Base-by-base conservation (phyloP, 129 eudicot species). In the Arctium minus region DNA sequence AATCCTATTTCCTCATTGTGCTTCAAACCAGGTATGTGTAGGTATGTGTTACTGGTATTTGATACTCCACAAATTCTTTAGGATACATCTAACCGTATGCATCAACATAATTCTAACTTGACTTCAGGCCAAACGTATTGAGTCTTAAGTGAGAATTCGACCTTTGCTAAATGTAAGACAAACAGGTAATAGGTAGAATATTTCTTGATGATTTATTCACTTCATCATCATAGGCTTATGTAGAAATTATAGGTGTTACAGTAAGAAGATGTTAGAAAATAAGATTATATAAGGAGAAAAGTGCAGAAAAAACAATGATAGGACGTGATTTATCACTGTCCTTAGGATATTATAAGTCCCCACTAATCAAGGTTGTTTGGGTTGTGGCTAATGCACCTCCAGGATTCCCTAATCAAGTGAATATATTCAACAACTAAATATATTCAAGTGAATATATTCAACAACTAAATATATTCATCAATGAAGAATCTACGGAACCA, bases 1-100 rank as follows among this genome's bases (percentile, higher is more conserved):
- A 83, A 88, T 82, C 94, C 98, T 50, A 81, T 96, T 70, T 79
- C 98, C 68, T 96, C 99, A 5, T 82, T 96, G 62, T 96, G 98
- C 86, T 96, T 88, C 76, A 93, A 90, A 75, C 84, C 90, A 79
- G 99, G 99, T 93, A 68, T n/a, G 88, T 73, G 70, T 29, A 79
- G 99, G 99, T 93, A 68, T n/a, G 88, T 73, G 70, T 29, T 72
- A 13, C 22, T 80, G 17, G 39, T 46, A 38, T 73, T 73, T 10
- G 5, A 38, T 73, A 39, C 56, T 62, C 12, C 70, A 62, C 8
- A 17, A n/a, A 62, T 62, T 62, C 64, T 12, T 50, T 62, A n/a
- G 31, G 70, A 18, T 62, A 62, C 70, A 62, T 62, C 70, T 62
- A 22, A 62, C 4, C 70, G 18, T 62, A 62, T 62, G 31, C 70